Conservation (phyloP, 495 filamentous ascomycete species). For the Hyphodiscus hymeniophilus region DNA sequence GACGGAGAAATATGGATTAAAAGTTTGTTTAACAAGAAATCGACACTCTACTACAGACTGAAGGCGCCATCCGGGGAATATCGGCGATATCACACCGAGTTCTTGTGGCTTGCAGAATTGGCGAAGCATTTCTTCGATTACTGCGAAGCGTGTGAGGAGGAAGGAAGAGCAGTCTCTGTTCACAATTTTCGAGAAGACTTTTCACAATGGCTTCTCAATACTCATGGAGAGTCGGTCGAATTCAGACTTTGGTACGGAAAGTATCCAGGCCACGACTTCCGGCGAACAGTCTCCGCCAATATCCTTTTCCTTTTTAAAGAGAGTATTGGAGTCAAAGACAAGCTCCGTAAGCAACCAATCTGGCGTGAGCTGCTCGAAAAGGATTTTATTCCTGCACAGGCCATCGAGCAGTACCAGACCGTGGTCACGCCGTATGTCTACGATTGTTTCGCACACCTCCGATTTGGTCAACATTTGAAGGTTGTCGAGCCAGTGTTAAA, state of each 20-base stretch:
- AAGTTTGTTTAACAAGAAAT: constrained; percentile 29
- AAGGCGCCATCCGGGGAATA: constrained; percentile 48
- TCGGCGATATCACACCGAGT: constrained; percentile 45
- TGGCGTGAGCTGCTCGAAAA: constrained; percentile 31
- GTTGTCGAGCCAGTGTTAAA: constrained; percentile 8
- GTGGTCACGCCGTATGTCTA: constrained; percentile 61
- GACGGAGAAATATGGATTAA: constrained; percentile 53
- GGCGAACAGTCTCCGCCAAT: constrained; percentile 44
- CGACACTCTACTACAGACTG: constrained; percentile 54
- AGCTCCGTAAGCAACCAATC: constrained; percentile 29
- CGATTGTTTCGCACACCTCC: constrained; percentile 52
- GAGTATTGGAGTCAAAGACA: constrained; percentile 29
- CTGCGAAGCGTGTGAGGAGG: constrained; percentile 25
- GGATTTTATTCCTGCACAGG: constrained; percentile 15
- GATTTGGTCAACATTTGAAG: constrained; percentile 44
- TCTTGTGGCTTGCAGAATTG: constrained; percentile 59
- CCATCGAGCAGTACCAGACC: constrained; percentile 32
- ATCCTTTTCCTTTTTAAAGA: constrained; percentile 58
- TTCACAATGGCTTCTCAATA: constrained; percentile 37
- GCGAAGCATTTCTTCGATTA: constrained; percentile 63
- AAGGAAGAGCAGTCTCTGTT: constrained; percentile 32
- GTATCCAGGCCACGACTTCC: constrained; percentile 42
- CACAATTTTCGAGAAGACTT: constrained; percentile 47
- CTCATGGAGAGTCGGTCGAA: constrained; percentile 27
- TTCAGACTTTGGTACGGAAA: constrained; percentile 42